Percentiles rank a stretch among this genome's conserved stretches.
Conservation (phyloP, 139 green algal species). For the Chlamydomonas incerta region DNA sequence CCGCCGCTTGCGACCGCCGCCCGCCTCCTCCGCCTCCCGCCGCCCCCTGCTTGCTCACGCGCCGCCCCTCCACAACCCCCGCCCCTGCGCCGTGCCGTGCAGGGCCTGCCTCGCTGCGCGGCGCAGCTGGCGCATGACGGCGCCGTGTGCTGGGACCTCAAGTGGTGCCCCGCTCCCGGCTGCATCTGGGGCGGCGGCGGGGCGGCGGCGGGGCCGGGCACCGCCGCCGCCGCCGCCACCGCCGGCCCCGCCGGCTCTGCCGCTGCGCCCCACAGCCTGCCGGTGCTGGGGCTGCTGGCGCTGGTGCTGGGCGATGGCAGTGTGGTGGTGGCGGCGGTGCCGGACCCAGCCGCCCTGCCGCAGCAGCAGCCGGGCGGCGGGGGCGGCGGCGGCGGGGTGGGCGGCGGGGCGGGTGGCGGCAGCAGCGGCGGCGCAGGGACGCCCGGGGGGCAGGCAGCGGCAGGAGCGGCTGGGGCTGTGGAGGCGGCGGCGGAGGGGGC, state of each 20-base stretch:
- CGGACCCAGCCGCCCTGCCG: conserved; percentile 22
- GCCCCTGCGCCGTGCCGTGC: neutral
- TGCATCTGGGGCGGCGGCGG: neutral
- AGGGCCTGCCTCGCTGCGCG: conserved; percentile 41
- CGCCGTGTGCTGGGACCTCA: conserved; percentile 60
- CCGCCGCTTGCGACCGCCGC: too few relatives aligned
- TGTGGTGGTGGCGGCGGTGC: conserved; percentile 63
- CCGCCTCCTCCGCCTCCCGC: neutral
- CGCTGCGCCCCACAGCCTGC: neutral
- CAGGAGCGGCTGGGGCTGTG: neutral
- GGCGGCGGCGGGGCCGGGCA: neutral
- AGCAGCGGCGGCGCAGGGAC: neutral
- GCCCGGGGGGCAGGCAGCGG: too few relatives aligned
- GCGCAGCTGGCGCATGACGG: conserved; percentile 67
- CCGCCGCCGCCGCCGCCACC: neutral
- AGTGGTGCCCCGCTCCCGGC: conserved; percentile 66
- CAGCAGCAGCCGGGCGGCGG: neutral
- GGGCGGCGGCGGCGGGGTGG: neutral
- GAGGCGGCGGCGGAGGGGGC: neutral
- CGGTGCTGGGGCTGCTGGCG: conserved; percentile 67
- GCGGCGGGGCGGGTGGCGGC: neutral
- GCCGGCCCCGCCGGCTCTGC: neutral
- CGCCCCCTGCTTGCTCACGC: too few relatives aligned
- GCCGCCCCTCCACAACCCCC: neutral
- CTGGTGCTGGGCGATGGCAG: conserved; percentile 67